phyloP scores from a whole-genome alignment of 768 basidiomycete genomes.

The Kwoniella mangroviensis region DNA sequence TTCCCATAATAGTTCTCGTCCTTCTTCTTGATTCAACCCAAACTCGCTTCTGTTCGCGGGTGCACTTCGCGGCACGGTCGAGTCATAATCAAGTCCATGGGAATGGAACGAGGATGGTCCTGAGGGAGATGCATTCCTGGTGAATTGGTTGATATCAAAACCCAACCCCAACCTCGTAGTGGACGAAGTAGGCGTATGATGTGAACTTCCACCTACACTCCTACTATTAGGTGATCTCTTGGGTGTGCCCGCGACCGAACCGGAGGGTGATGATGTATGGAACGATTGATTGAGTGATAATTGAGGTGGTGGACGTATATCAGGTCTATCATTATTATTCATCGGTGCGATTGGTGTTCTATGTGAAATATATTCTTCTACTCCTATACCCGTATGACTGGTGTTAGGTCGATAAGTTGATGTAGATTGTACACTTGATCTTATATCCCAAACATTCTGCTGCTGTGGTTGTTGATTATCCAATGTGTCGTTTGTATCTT shows the following conservation, averaged over 20 bases:
- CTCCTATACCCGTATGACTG: neutral
- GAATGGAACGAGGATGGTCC: neutral
- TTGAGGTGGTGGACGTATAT: conserved; percentile 18
- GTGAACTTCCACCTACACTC: conserved; percentile 3
- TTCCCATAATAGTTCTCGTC: neutral
- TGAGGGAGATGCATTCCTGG: neutral
- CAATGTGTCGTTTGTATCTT: neutral
- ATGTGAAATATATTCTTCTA: conserved; percentile 10
- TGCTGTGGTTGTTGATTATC: neutral
- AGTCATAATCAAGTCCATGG: neutral
- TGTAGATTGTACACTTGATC: conserved; percentile 22
- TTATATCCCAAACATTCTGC: conserved; percentile 11
- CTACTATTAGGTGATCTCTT: conserved; percentile 15
- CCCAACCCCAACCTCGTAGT: conserved; percentile 1
- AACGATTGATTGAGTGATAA: conserved; percentile 5
- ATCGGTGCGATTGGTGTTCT: conserved; percentile 20
- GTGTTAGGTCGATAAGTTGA: conserved; percentile 17
- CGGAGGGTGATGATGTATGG: conserved; percentile 3
- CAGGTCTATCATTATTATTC: conserved; percentile 12
- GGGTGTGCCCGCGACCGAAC: neutral
- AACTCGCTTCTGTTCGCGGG: conserved; percentile 42
- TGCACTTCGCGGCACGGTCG: conserved; percentile 26
- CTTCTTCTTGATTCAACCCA: conserved; percentile 8
- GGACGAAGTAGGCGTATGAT: conserved; percentile 17
- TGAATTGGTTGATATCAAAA: conserved; percentile 5